Conservation (phyloP, 1,284 basidiomycete genomes). For the Pterulicium gracile region DNA sequence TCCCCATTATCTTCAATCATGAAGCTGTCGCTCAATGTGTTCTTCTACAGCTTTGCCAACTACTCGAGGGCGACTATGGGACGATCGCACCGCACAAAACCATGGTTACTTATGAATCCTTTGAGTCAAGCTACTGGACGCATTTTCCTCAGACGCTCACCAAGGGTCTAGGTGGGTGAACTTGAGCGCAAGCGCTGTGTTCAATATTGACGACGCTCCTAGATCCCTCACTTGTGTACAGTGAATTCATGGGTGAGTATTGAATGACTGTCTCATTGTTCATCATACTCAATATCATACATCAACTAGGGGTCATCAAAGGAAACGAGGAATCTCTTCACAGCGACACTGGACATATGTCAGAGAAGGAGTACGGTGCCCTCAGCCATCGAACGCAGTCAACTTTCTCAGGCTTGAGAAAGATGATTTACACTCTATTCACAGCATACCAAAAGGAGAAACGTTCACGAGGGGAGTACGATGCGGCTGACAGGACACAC, state of each 20-base stretch:
- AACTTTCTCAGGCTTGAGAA: constrained; percentile 40
- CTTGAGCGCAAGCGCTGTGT: too few relatives aligned
- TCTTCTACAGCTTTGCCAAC: constrained; percentile 25
- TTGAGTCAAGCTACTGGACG: constrained; percentile 49
- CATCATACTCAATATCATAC: background rate
- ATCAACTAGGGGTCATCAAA: constrained; percentile 56
- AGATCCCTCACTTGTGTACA: constrained; percentile 57
- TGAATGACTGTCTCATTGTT: constrained; percentile 9
- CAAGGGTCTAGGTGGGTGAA: constrained; percentile 42
- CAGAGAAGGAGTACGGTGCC: constrained; percentile 30
- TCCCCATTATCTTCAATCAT: constrained; percentile 10
- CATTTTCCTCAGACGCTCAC: constrained; percentile 45
- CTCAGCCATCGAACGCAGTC: constrained; percentile 42
- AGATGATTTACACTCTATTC: constrained; percentile 44
- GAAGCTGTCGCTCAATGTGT: constrained; percentile 10
- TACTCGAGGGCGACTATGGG: constrained; percentile 31
- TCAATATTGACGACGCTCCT: too few relatives aligned
- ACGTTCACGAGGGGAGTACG: constrained; percentile 32
- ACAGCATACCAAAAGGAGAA: constrained; percentile 40
- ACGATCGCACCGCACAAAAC: constrained; percentile 6
- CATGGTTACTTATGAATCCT: constrained; percentile 39
- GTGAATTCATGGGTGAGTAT: constrained; percentile 67
- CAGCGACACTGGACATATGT: constrained; percentile 27
- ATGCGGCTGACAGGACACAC: constrained; percentile 59
- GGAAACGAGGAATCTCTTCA: constrained; percentile 44